Percentiles rank a stretch among this genome's conserved stretches.
Evolutionary conservation across 1,284 basidiomycete species (phyloP).

Genomic region (Ceratorhiza oryzae-sativae): DNA sequence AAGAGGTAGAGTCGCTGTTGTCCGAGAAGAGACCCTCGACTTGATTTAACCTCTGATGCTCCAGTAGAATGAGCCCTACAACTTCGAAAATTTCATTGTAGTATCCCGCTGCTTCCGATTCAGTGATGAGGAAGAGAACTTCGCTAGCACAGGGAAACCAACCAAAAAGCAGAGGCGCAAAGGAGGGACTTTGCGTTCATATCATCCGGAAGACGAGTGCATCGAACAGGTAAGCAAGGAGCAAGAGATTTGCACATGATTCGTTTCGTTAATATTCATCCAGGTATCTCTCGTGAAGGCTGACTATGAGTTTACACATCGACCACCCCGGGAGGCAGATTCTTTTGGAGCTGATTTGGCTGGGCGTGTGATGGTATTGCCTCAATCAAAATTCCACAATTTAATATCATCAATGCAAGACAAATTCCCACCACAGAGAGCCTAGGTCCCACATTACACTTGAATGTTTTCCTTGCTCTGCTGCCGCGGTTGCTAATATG

Average conservation of each 20-base stretch:
- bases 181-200: conserved; percentile 54
- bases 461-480: too few relatives aligned
- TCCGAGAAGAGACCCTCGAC: background rate
- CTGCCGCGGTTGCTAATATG: too few relatives aligned
- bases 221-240: conserved; percentile 65
- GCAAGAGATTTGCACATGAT: background rate
- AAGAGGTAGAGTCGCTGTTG: conserved; percentile 59
- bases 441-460: background rate
- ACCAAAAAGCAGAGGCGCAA: conserved; percentile 54
- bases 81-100: conserved; percentile 74
- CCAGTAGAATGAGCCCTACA: conserved; percentile 68
- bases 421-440: conserved; percentile 24
- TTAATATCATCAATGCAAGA: conserved; percentile 37
- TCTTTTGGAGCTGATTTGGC: conserved; percentile 81
- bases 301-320: conserved; percentile 71
- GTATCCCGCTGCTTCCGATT: conserved; percentile 77
- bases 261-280: background rate
- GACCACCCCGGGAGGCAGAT: conserved; percentile 70
- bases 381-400: conserved; percentile 32
- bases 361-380: conserved; percentile 77
- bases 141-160: conserved; percentile 48
- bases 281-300: conserved; percentile 68
- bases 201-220: conserved; percentile 86
- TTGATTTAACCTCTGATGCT: background rate
- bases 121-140: conserved; percentile 65